Conservation (phyloP, 1,139 yeast genomes). For the Suhomyces coccinellae region DNA sequence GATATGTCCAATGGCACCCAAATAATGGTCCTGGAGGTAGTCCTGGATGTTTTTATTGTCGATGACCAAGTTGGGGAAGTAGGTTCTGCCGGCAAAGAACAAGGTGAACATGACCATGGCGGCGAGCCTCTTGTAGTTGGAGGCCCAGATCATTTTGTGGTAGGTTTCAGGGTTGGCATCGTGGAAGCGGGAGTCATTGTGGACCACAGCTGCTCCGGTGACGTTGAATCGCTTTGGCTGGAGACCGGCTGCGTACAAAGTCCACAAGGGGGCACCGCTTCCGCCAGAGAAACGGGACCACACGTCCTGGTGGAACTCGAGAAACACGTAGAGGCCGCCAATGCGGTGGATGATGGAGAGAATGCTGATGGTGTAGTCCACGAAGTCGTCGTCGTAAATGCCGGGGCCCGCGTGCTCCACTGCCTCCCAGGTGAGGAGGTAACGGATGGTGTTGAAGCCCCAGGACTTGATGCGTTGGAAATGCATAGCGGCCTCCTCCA, state of each 20-base stretch:
- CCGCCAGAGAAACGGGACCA: constrained; percentile 96
- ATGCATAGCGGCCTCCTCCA: constrained; percentile 71
- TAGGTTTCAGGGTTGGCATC: constrained; percentile 42
- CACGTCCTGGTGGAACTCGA: constrained; percentile 93
- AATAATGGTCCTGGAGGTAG: constrained; percentile 65
- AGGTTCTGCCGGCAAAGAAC: constrained; percentile 72
- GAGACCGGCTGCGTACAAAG: constrained; percentile 90
- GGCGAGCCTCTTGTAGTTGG: constrained; percentile 78
- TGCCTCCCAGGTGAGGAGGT: constrained; percentile 89
- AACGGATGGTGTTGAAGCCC: constrained; percentile 81
- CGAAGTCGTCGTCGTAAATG: constrained; percentile 71
- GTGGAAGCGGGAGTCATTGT: constrained; percentile 47
- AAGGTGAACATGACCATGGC: constrained; percentile 81
- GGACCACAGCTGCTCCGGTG: constrained; percentile 78
- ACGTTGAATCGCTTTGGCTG: constrained; percentile 66
- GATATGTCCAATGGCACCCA: constrained; percentile 55
- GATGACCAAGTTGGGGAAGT: constrained; percentile 71
- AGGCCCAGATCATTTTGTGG: constrained; percentile 93
- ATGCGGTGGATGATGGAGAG: constrained; percentile 56
- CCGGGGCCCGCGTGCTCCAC: constrained; percentile 90
- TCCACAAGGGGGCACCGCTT: constrained; percentile 95
- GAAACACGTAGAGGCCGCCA: constrained; percentile 77
- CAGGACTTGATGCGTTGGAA: constrained; percentile 68
- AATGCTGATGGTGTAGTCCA: constrained; percentile 66
- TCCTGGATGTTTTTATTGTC: constrained; percentile 78